These are phyloP conservation scores for Pneumocystis carinii DNA, from an alignment of 1,139 yeast species.

Conservation along the genomic window DNA sequence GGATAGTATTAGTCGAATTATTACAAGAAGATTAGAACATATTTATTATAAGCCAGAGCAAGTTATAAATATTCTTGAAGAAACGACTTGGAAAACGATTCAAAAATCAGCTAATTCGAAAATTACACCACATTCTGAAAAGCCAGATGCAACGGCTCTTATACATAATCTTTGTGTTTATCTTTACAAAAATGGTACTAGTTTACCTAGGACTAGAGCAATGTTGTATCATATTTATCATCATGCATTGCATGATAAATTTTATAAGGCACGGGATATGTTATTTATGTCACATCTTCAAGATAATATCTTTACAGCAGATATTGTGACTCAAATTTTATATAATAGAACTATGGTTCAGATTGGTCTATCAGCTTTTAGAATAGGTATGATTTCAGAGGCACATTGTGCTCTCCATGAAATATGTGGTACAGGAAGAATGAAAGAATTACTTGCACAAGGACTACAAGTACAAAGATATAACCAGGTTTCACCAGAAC, in stretches of 20 bases:
- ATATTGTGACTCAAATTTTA: conserved; percentile 71
- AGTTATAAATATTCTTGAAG: conserved; percentile 56
- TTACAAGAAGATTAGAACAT: conserved; percentile 79
- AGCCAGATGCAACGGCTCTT: conserved; percentile 36
- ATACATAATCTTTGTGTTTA: conserved; percentile 51
- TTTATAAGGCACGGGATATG: conserved; percentile 73
- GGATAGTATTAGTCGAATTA: conserved; percentile 43
- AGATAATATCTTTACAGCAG: conserved; percentile 67
- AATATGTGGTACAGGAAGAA: conserved; percentile 70
- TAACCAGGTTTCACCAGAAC: conserved; percentile 38
- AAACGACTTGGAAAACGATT: conserved; percentile 49
- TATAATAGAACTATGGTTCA: conserved; percentile 94
- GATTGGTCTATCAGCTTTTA: conserved; percentile 90
- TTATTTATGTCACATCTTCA: conserved; percentile 74
- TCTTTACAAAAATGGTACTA: conserved; percentile 50
- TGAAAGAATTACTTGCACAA: conserved; percentile 89
- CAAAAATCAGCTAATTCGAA: conserved; percentile 23
- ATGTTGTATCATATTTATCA: conserved; percentile 76
- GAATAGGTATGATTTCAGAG: conserved; percentile 73
- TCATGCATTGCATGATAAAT: conserved; percentile 76
- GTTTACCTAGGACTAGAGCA: conserved; percentile 66
- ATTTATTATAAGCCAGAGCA: conserved; percentile 80
- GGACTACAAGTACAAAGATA: conserved; percentile 51
- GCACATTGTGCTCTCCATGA: conserved; percentile 80
- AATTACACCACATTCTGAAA: conserved; percentile 25